These are phyloP conservation scores for Kurtzmaniella quercitrusa DNA, from an alignment of 1,139 yeast genomes.

Conservation along the genomic window DNA sequence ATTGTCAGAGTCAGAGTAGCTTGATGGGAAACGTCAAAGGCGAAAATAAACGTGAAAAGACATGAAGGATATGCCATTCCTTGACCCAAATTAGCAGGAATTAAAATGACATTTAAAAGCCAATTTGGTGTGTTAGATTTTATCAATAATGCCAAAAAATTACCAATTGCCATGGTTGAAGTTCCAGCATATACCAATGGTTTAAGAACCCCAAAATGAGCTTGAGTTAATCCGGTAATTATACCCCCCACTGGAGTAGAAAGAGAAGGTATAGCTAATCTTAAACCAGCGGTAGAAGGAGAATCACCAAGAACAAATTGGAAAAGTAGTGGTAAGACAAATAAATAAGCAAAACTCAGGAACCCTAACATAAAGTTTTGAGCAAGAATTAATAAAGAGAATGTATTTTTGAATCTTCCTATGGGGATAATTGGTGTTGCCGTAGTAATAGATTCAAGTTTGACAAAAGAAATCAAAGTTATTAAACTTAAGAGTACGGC, in stretches of 20 bases:
- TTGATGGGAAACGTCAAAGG: conserved; percentile 25
- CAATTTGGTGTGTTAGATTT: conserved; percentile 17
- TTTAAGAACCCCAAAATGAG: conserved; percentile 16
- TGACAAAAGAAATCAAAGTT: conserved; percentile 12
- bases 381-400: conserved; percentile 20
- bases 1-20: conserved; percentile 36
- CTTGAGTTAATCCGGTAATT: conserved; percentile 32
- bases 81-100: conserved; percentile 39
- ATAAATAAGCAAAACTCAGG: conserved; percentile 33
- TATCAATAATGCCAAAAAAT: conserved; percentile 23
- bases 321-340: conserved; percentile 35
- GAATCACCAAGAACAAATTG: conserved; percentile 28
- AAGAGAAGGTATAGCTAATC: conserved; percentile 35
- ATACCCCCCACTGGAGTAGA: conserved; percentile 38
- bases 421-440: conserved; percentile 36
- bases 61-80: conserved; percentile 38
- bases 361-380: conserved; percentile 35
- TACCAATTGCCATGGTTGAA: conserved; percentile 28
- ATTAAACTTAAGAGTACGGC: conserved; percentile 12
- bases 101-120: conserved; percentile 19
- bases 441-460: conserved; percentile 22
- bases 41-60: conserved; percentile 33
- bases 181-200: conserved; percentile 25
- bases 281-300: conserved; percentile 22
- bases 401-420: conserved; percentile 19